Evolutionary conservation across 23 red algal genomes (phyloP), one percentile per base, ranked within the genome.

Genomic region (Gracilaria caudata): DNA sequence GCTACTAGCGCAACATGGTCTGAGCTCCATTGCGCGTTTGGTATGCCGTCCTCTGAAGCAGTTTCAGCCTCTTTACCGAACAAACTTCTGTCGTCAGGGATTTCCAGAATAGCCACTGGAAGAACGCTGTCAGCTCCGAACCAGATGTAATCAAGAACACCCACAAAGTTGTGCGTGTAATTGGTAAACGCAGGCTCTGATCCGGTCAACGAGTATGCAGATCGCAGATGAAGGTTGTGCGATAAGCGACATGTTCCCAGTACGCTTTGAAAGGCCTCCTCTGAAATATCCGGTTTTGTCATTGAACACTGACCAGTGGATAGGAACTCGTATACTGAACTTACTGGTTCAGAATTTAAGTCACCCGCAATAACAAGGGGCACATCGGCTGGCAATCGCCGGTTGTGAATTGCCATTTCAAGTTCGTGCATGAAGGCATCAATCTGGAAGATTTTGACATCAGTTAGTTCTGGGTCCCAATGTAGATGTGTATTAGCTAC

Each of bases 381-480:
- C 1, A 89, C 77, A 60, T 82, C 77, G 32, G 71, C 24, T 45
- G 63, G 63, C 21, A 82, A 49, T 16, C 87, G 35, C 25, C 76
- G 76, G 10, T 47, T 68, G 73, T 92, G 78, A 23, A 86, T 76
- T 24, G 86, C 61, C n/a, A 72, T 13, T 37, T 98, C 95, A 11
- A 92, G 83, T 34, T 98, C 95, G 28, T 98, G 89, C 70, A 95
- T 80, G 51, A 98, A 93, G 29, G 88, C 83, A 47, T 98, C 87
- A 23, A 98, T 86, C 80, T 98, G 96, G 85, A 98, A 98, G 23
- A 98, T 41, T 72, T 98, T 98, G 51, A 98, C 96, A 64, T 98
- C 96, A 14, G 92, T 90, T 37, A 94, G 89, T 39, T 98, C 96
- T 54, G 96, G 96, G 58, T 98, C 96, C 96, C 96, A 98, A 53